A percentile compares a stretch with the other conserved stretches of the same genome.
phyloP scores from a whole-genome alignment of 2,329 filamentous ascomycete genomes.

The Cytospora piceicola region DNA sequence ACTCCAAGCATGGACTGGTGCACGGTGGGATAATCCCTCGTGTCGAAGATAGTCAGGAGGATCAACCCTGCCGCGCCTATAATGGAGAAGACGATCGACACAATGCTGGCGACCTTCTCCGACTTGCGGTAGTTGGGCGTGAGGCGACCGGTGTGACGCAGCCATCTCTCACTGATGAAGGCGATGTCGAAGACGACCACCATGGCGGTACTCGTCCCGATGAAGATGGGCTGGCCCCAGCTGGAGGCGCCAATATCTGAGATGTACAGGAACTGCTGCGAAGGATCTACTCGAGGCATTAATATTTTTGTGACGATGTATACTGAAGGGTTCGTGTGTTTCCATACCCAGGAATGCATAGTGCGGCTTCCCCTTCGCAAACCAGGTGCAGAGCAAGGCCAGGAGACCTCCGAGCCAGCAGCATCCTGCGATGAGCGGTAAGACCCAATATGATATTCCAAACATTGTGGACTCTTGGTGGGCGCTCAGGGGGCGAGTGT shows the following conservation, averaged over 20 bases:
- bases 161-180: conserved; percentile 77
- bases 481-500: background rate
- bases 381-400: conserved; percentile 21
- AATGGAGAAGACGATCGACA: conserved; percentile 67
- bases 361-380: conserved; percentile 33
- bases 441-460: conserved; percentile 17
- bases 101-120: conserved; percentile 62
- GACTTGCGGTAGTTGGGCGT: conserved; percentile 65
- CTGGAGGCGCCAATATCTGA: conserved; percentile 61
- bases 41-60: conserved; percentile 80
- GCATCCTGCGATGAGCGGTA: conserved; percentile 22
- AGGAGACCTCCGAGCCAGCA: conserved; percentile 25
- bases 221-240: conserved; percentile 72
- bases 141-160: conserved; percentile 76
- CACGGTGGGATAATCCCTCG: conserved; percentile 60
- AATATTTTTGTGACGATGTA: background rate
- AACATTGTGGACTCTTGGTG: background rate
- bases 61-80: conserved; percentile 77
- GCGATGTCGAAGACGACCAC: conserved; percentile 77
- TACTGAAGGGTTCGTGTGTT: background rate
- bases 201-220: conserved; percentile 68
- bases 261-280: conserved; percentile 67
- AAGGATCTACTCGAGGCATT: conserved; percentile 32
- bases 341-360: conserved; percentile 58
- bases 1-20: conserved; percentile 76